These are phyloP conservation scores for Volvariella volvacea DNA, from an alignment of 1,284 basidiomycete species.

Conservation along the genomic window DNA sequence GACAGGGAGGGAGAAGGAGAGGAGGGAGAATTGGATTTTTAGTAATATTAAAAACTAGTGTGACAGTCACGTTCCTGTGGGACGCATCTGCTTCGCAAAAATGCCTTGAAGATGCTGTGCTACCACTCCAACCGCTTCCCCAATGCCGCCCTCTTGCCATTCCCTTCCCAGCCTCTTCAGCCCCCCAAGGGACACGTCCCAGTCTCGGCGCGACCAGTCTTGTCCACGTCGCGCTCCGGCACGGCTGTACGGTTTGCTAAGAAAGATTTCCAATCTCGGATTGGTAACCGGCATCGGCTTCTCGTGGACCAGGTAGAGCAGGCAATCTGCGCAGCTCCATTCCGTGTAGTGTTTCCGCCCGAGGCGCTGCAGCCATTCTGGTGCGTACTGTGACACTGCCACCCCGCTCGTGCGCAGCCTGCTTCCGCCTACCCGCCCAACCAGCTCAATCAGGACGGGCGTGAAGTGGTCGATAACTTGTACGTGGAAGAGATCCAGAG, in stretches of 20 bases:
- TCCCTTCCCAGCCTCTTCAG: conserved; percentile 40
- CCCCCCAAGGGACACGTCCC: conserved; percentile 44
- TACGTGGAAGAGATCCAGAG: conserved; percentile 59
- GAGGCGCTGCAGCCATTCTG: conserved; percentile 30
- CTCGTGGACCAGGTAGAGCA: conserved; percentile 46
- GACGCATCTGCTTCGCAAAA: conserved; percentile 44
- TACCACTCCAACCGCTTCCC: conserved; percentile 42
- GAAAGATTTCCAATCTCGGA: conserved; percentile 44
- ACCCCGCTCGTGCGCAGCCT: conserved; percentile 20
- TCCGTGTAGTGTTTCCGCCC: conserved; percentile 28
- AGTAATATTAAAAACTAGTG: not conserved
- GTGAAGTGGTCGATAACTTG: conserved; percentile 66
- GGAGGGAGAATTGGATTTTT: conserved; percentile 14
- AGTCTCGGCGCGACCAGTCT: conserved; percentile 64
- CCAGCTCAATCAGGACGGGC: conserved; percentile 50
- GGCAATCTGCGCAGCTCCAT: conserved; percentile 49
- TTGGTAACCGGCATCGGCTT: conserved; percentile 26
- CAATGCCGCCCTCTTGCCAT: conserved; percentile 46
- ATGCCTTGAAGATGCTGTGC: conserved; percentile 39
- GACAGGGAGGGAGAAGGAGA: conserved; percentile 12
- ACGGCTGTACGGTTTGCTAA: conserved; percentile 38
- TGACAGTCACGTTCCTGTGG: conserved; percentile 32
- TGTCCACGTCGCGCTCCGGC: conserved; percentile 51
- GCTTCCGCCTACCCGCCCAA: conserved; percentile 36
- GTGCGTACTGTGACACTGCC: conserved; percentile 48